A percentile compares a stretch with the other conserved stretches of the same genome.
Conservation (phyloP, 1,139 yeast species). For the Pichia sp. region DNA sequence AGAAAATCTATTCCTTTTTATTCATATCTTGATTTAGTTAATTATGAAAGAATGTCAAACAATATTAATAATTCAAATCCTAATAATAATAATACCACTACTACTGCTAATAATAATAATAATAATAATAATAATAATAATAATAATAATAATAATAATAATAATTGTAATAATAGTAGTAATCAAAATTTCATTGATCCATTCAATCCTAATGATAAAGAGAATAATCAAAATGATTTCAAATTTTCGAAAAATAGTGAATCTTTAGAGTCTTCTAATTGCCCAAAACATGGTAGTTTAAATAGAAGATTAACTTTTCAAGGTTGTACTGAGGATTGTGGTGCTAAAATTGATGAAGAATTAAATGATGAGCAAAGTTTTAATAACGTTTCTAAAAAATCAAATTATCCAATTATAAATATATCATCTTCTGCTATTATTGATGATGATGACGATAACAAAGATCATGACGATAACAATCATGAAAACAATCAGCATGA, state of each 20-base stretch:
- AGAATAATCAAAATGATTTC: too few relatives aligned
- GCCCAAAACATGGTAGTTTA: conserved; percentile 11
- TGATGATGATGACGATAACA: not conserved
- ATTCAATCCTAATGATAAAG: too few relatives aligned
- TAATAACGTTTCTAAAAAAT: not conserved
- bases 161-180: too few relatives aligned
- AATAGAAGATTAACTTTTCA: conserved; percentile 11
- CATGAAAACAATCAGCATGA: not conserved
- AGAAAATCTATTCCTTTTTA: conserved; percentile 24
- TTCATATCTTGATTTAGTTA: conserved; percentile 28
- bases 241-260: too few relatives aligned
- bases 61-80: not conserved
- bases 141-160: not conserved
- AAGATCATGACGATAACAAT: not conserved
- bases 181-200: too few relatives aligned
- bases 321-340: conserved; percentile 12
- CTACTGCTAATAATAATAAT: too few relatives aligned
- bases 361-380: not conserved
- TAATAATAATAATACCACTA: not conserved
- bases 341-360: conserved; percentile 14
- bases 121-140: not conserved
- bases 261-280: too few relatives aligned
- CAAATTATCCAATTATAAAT: too few relatives aligned
- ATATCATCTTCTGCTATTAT: too few relatives aligned
- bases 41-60: conserved; percentile 21